Conservation (phyloP, 441 rosid genomes). For the Pelargonium myrrhifolium region DNA sequence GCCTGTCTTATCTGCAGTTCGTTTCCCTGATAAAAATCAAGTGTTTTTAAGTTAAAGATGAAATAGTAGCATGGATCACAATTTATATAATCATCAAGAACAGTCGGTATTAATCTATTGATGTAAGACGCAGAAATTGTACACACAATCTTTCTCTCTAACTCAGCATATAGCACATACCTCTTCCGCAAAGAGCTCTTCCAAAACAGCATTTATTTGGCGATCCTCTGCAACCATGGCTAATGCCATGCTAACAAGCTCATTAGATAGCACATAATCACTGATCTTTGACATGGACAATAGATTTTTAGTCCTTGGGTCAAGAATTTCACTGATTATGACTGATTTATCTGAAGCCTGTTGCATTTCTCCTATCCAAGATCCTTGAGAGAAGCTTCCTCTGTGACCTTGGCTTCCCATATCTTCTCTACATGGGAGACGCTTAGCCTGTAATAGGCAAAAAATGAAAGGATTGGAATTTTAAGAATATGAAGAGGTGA, state of each 20-base stretch:
- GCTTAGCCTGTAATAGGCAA: constrained; percentile 47
- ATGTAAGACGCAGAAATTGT: no score
- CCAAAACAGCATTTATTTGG: constrained; percentile 58
- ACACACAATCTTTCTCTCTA: not conserved
- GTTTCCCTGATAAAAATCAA: constrained; percentile 41
- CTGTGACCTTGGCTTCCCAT: constrained; percentile 28
- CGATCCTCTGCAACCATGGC: constrained; percentile 83
- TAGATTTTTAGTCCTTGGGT: constrained; percentile 64
- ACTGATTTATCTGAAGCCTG: constrained; percentile 67
- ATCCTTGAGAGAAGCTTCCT: constrained; percentile 49
- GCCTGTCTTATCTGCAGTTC: constrained; percentile 65
- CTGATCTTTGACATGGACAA: constrained; percentile 65
- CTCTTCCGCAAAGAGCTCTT: constrained; percentile 76
- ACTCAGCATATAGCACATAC: constrained; percentile 22
- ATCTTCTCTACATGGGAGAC: constrained; percentile 53
- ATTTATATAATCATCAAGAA: not conserved
- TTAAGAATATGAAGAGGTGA: no score
- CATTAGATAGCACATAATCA: constrained; percentile 66
- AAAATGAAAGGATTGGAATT: constrained; percentile 4
- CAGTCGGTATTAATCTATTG: not conserved
- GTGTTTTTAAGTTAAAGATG: not conserved
- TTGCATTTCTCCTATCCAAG: constrained; percentile 81
- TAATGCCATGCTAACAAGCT: constrained; percentile 75
- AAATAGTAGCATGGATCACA: not conserved
- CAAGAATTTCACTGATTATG: constrained; percentile 64